Evolutionary conservation across 2,329 filamentous ascomycete species (phyloP), one percentile per base, ranked within the genome.

Genomic region (Penicillium sp.): DNA sequence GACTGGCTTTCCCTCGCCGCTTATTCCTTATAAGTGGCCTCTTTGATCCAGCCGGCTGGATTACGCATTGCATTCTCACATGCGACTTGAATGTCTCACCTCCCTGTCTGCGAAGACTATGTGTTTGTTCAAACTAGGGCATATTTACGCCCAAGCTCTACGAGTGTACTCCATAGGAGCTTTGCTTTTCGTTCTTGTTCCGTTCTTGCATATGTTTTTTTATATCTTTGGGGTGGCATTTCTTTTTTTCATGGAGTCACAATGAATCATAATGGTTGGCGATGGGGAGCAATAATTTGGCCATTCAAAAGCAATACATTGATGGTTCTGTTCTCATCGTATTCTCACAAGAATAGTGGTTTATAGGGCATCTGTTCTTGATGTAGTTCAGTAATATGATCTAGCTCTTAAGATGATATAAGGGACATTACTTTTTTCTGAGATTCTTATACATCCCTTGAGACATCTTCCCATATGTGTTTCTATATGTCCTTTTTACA

Each of bases 191-290:
- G 19, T 31, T 17, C 43, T 55, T 55, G 12, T 54, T 36, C n/a
- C 10, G 26, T 50, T 56, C 47, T 47, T 58, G 51, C 37, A 50
- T 47, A 53, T 60, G 37, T 28, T 50, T 36, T 53, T 44, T 36
- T 31, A 51, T 37, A 36, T 51, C 51, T 53, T 56, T 53, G 45
- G 53, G 45, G 30, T 30, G 40, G 28, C 41, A 19, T 53, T 37
- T 50, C 38, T 46, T 5, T 54, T 52, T 55, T 52, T 49, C 37
- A 45, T 30, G 45, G 30, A 33, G 50, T 59, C 30, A 41, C 51
- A 57, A 54, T 50, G 56, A 44, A 52, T 58, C 58, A 63, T 62
- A 54, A 35, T 48, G 57, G 55, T 58, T 50, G 59, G 51, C 50
- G 55, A 55, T 44, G 35, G 16, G 57, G 59, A 55, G 57, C 40